These are phyloP conservation scores for Neocallimastix lanati DNA, from an alignment of 192 early-diverging fungal species.

Conservation along the genomic window DNA sequence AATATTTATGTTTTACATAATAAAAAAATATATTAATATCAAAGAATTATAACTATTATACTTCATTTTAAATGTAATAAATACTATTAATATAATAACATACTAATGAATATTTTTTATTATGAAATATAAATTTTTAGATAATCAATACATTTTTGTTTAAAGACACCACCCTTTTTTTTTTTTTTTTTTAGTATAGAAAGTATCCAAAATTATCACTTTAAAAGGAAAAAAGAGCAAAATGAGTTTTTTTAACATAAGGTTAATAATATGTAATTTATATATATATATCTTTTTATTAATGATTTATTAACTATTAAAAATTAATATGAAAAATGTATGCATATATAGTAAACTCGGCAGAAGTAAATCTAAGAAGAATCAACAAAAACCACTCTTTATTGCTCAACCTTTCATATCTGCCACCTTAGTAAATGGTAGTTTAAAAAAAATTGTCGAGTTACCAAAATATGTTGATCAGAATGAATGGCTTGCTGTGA, in stretches of 20 bases:
- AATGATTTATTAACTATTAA: too few species aligned
- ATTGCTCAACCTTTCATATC: slow-evolving; percentile 34
- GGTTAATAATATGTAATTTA: not conserved
- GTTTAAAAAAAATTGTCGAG: slow-evolving; percentile 73
- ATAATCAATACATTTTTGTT: too few species aligned
- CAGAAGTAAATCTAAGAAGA: not conserved
- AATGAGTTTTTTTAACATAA: not conserved
- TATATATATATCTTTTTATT: too few species aligned
- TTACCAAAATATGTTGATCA: slow-evolving; percentile 78
- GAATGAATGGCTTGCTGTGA: slow-evolving; percentile 85
- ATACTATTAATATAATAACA: too few species aligned
- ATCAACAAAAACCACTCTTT: not conserved
- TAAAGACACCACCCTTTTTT: not conserved
- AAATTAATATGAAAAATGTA: too few species aligned
- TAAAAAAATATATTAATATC: too few species aligned
- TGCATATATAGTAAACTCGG: not conserved
- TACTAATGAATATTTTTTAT: too few species aligned
- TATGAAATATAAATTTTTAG: too few species aligned
- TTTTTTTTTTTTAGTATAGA: not conserved
- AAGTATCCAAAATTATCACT: not conserved
- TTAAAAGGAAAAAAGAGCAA: not conserved
- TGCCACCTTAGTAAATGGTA: slow-evolving; percentile 76
- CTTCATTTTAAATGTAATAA: too few species aligned
- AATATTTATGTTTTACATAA: too few species aligned
- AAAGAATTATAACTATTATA: too few species aligned